A percentile compares a stretch with the other conserved stretches of the same genome.
Conservation (phyloP, 2,329 filamentous ascomycete genomes). For the Leptographium procerum region DNA sequence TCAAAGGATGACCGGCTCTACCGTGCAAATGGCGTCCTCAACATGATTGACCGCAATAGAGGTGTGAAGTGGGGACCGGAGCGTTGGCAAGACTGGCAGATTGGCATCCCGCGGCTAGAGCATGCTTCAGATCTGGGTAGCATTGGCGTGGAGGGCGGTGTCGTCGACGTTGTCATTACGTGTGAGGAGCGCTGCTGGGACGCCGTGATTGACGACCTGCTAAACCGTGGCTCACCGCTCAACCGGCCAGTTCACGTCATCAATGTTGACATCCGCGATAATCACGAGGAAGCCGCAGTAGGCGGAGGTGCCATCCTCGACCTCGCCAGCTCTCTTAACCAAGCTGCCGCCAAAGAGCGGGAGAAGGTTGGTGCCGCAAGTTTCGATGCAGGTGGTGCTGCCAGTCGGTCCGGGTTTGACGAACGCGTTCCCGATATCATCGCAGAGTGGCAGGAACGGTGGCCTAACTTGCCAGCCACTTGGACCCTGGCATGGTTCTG, state of each 20-base stretch:
- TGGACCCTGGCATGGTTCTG: slow-evolving; percentile 97
- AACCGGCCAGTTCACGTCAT: slow-evolving; percentile 95
- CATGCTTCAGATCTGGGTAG: slow-evolving; percentile 67
- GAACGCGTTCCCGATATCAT: slow-evolving; percentile 87
- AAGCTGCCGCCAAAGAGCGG: slow-evolving; percentile 66
- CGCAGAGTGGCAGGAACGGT: slow-evolving; percentile 86
- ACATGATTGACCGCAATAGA: slow-evolving; percentile 90
- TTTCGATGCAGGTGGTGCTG: slow-evolving; percentile 59
- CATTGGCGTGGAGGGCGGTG: slow-evolving; percentile 71
- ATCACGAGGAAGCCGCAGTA: slow-evolving; percentile 88
- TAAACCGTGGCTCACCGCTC: slow-evolving; percentile 72
- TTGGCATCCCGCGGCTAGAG: slow-evolving; percentile 72
- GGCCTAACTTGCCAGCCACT: slow-evolving; percentile 79
- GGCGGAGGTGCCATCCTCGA: slow-evolving; percentile 89
- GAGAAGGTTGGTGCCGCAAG: slow-evolving; percentile 48
- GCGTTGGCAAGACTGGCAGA: slow-evolving; percentile 93
- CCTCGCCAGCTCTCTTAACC: slow-evolving; percentile 74
- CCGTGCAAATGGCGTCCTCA: slow-evolving; percentile 81
- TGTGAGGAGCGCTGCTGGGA: slow-evolving; percentile 99
- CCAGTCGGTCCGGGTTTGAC: slow-evolving; percentile 69
- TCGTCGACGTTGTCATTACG: slow-evolving; percentile 91
- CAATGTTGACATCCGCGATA: slow-evolving; percentile 97
- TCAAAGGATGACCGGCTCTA: slow-evolving; percentile 81
- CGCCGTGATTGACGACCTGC: slow-evolving; percentile 86
- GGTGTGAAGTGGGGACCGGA: slow-evolving; percentile 92